Evolutionary conservation across 805 yeast species (phyloP), one percentile per base, ranked within the genome.

Genomic region (Brettanomyces naardenensis): DNA sequence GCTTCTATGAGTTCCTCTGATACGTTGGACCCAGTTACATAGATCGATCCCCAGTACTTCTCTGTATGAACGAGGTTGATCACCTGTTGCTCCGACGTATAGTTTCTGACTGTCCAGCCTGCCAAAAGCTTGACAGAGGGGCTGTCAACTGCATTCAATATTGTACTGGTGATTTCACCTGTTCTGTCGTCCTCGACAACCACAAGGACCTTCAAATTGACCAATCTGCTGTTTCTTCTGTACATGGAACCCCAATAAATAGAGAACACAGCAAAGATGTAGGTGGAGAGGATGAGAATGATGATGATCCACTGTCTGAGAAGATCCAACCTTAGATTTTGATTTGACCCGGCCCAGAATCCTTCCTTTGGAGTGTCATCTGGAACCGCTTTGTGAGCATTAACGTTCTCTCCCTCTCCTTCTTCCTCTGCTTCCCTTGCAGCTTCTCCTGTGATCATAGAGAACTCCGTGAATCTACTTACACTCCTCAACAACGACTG

Each of bases 31-130:
- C 66, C 56, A 15, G 53, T 48, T 25, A 81, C 72, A 44, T 75
- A 71, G 28, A 80, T 59, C 0, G 80, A 71, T 18, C 72, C 68
- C 92, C 90, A 83, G 48, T 68, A 79, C 14, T 69, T 49, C 54
- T 78, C 73, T 37, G 69, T 70, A 47, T 71, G 75, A 4, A 82
- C 68, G 37, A 59, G 58, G 23, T 66, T 47, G 28, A 54, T 26
- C 17, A 78, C 52, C 44, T 71, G 70, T 4, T 63, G 64, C 25
- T 54, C 59, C 3, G 35, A 33, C 25, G 48, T 42, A 35, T 34
- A 40, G n/a, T 62, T 52, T 35, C 43, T 51, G 19, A 67, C 37
- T 5, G 45, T 44, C 75, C 76, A 69, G 18, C 56, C 56, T 1
- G 69, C 69, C 3, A 43, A 40, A 1, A 33, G 6, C n/a, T 39